phyloP scores from a whole-genome alignment of 306 rosid genomes.

The Trifolium repens region DNA sequence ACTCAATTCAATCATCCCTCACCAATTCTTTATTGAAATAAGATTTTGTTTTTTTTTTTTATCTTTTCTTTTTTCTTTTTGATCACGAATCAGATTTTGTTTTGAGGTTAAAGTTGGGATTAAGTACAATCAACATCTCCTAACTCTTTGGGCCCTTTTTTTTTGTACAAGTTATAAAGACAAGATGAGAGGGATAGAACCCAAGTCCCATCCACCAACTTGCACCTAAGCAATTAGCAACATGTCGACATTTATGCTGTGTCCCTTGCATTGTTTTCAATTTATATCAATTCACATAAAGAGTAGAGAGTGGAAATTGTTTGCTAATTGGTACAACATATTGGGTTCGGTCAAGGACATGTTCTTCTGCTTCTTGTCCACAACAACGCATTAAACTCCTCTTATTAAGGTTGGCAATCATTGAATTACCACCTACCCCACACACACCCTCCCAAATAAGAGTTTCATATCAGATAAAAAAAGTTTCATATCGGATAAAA shows the following conservation, averaged over 20 bases:
- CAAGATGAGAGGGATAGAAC: slow-evolving; percentile 34
- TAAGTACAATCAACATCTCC: slow-evolving; percentile 46
- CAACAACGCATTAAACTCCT: slow-evolving; percentile 28
- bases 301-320: slow-evolving; percentile 16
- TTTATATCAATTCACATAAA: slow-evolving; percentile 27
- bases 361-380: slow-evolving; percentile 42
- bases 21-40: slow-evolving; percentile 1
- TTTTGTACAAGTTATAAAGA: slow-evolving; percentile 17
- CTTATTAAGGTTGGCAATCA: slow-evolving; percentile 29
- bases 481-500: no score
- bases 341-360: slow-evolving; percentile 39
- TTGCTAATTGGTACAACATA: slow-evolving; percentile 13
- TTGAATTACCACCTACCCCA: slow-evolving; percentile 40
- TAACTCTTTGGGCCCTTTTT: slow-evolving; percentile 47
- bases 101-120: slow-evolving; percentile 39
- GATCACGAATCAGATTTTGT: slow-evolving; percentile 4
- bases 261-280: slow-evolving; percentile 30
- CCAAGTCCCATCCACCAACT: slow-evolving; percentile 47
- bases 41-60: no score
- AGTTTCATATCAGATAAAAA: no score
- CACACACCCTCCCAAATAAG: not conserved
- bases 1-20: not conserved
- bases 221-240: slow-evolving; percentile 20
- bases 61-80: no score
- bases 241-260: slow-evolving; percentile 34